Evolutionary conservation across 2,329 filamentous ascomycete species (phyloP).

Genomic region (Aspergillus costaricaensis): DNA sequence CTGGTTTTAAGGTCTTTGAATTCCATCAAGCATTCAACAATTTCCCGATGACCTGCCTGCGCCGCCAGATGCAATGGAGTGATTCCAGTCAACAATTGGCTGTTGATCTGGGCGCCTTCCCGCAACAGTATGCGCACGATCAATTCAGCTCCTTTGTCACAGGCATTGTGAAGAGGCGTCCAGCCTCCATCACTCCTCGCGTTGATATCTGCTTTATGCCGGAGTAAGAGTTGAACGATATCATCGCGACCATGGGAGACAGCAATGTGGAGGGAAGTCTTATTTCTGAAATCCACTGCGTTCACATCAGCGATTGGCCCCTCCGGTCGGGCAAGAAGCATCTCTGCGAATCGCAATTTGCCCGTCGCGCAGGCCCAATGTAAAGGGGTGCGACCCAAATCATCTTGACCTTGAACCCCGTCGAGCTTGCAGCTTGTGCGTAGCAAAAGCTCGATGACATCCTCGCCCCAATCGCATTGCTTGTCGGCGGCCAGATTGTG

Average conservation of each 20-base stretch:
- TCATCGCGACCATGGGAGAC: conserved; percentile 46
- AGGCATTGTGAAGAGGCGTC: conserved; percentile 58
- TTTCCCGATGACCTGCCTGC: conserved; percentile 40
- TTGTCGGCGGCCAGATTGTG: conserved; percentile 51
- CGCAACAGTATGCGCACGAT: conserved; percentile 49
- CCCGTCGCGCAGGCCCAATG: conserved; percentile 62
- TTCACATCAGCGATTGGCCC: conserved; percentile 43
- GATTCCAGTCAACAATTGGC: conserved; percentile 41
- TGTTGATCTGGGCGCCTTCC: conserved; percentile 40
- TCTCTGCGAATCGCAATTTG: conserved; percentile 53
- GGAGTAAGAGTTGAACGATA: conserved; percentile 45
- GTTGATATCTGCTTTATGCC: conserved; percentile 50
- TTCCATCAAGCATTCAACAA: conserved; percentile 40
- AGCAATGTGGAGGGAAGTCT: conserved; percentile 55
- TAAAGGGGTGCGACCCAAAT: conserved; percentile 54
- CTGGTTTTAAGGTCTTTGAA: conserved; percentile 33
- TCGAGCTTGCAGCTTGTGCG: conserved; percentile 44
- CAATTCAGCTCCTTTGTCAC: conserved; percentile 50
- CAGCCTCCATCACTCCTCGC: conserved; percentile 53
- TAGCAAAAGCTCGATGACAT: conserved; percentile 47
- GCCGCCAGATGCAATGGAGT: conserved; percentile 45
- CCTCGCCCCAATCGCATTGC: conserved; percentile 50
- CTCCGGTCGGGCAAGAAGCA: conserved; percentile 45
- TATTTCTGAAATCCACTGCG: conserved; percentile 44
- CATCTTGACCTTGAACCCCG: conserved; percentile 43